Evolutionary conservation across 371 early-diverging fungal species (phyloP), one percentile per base, ranked within the genome.

Genomic region (Mortierella sp.): DNA sequence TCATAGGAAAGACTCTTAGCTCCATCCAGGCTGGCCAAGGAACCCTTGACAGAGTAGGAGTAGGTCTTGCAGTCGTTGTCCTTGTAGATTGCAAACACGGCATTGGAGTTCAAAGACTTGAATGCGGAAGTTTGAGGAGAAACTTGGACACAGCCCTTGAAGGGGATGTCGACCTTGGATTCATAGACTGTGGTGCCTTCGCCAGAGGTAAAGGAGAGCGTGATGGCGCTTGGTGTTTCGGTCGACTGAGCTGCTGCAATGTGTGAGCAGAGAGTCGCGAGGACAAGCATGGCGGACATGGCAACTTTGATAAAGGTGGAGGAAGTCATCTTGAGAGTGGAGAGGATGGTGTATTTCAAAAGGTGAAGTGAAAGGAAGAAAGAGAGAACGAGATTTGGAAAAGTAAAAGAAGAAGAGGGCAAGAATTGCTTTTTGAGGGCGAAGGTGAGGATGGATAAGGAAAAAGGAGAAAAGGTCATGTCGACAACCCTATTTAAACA

Each of bases 61-160:
- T 84, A 84, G 8, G 75, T 68, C 38, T 75, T 45, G 38, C 84
- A 84, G 16, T 9, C 48, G 48, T 48, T 63, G 45, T 84, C 84
- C 73, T 78, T 68, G 38, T 80, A 84, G 26, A 84, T 14, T 2
- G 84, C 84, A 63, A 84, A 78, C 28, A 80, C 68, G 13, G 83
- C 44, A 13, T 70, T 70, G 63, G 70, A 48, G 38, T 34, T 47
- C 34, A 24, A 65, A 44, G 83, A 80, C 8, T 44, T 13, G 63
- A 83, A 83, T 7, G 76, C 76, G 38, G 50, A 71, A 34, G 77
- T 73, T 10, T 77, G 50, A 13, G 24, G 45, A 7, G 83, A 77
- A 65, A 83, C 38, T 24, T 70, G n/a, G 5, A 77, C 13, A 45
- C 83, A 83, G 24, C 31, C 71, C 57, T 73, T 76, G 76, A 14